These are phyloP conservation scores for Ampelocalamus luodianensis DNA, from an alignment of 176 grass and related monocot genomes.

Conservation along the genomic window DNA sequence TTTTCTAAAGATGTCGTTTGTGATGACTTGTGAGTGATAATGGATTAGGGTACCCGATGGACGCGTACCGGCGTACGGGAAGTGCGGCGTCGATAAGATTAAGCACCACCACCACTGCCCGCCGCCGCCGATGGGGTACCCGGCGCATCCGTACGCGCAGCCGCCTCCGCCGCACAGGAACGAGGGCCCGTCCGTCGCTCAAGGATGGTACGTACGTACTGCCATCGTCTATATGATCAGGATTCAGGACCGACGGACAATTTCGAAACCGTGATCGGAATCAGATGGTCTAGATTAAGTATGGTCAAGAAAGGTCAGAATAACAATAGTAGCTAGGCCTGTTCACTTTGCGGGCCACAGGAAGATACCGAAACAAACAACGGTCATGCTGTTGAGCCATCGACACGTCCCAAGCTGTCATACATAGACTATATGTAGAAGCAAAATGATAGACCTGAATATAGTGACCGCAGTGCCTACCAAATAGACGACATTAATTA, in stretches of 20 bases:
- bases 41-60: conserved; percentile 53
- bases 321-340: neutral
- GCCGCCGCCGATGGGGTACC: conserved; percentile 53
- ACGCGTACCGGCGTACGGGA: conserved; percentile 35
- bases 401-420: neutral
- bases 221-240: neutral
- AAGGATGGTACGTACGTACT: conserved; percentile 52
- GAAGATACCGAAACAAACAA: neutral
- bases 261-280: neutral
- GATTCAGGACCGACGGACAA: neutral
- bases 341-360: neutral
- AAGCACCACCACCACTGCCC: conserved; percentile 32
- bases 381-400: neutral
- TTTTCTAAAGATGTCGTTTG: neutral
- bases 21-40: neutral
- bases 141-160: conserved; percentile 33
- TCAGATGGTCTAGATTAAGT: neutral
- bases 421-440: neutral
- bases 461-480: neutral
- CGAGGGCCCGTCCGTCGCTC: conserved; percentile 37
- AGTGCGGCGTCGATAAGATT: conserved; percentile 14
- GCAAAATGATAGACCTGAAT: neutral
- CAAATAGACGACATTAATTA: neutral
- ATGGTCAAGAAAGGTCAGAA: neutral
- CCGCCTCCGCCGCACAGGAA: conserved; percentile 45